A percentile compares a stretch with the other conserved stretches of the same genome.
Evolutionary conservation across 345 rosid species (phyloP).

Genomic region (Salix exigua): DNA sequence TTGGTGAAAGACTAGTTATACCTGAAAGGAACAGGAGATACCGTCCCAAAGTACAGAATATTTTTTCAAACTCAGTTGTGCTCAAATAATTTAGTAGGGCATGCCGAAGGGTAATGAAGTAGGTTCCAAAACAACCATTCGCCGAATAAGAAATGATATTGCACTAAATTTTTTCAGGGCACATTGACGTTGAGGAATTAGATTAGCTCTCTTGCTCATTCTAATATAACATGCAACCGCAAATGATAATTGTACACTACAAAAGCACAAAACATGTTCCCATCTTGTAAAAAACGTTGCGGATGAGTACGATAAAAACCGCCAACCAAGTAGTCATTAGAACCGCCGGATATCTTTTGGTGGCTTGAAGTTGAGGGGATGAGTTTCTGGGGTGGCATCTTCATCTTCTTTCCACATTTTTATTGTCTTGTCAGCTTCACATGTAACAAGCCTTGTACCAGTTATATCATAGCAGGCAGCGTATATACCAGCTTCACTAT

Average conservation of each 20-base stretch:
- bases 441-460: constrained; percentile 77
- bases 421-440: constrained; percentile 96
- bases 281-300: neutral
- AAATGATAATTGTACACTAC: neutral
- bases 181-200: neutral
- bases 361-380: constrained; percentile 92
- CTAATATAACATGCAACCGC: neutral
- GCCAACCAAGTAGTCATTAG: constrained; percentile 18
- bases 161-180: neutral
- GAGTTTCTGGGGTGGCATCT: constrained; percentile 82
- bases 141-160: neutral
- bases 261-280: neutral
- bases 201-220: neutral
- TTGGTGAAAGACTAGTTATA: no score
- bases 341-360: constrained; percentile 96
- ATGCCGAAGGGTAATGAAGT: neutral
- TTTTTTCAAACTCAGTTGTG: no score
- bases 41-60: no score
- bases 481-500: constrained; percentile 96
- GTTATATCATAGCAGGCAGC: constrained; percentile 72
- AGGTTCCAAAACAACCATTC: neutral
- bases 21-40: no score
- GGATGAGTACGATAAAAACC: neutral
- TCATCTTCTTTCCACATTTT: constrained; percentile 99
- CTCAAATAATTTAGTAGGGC: no score